A percentile compares a stretch with the other conserved stretches of the same genome.
phyloP scores from a whole-genome alignment of 148 eudicot genomes.

The Spergularia marina region DNA sequence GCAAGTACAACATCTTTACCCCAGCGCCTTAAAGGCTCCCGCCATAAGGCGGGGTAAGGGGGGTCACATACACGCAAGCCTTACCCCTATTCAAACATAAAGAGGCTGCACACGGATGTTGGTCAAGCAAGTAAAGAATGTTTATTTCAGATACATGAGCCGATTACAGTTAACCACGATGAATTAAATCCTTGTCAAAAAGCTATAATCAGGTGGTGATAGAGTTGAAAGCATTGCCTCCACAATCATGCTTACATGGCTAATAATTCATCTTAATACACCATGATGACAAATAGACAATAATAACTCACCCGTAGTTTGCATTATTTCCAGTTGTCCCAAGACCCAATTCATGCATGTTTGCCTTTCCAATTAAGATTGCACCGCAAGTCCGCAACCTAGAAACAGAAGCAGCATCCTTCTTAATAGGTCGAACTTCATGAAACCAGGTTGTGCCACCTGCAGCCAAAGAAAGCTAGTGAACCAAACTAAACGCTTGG shows the following conservation, averaged over 20 bases:
- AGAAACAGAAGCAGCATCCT: slow-evolving; percentile 82
- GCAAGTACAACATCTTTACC: too few relatives aligned
- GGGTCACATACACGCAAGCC: too few relatives aligned
- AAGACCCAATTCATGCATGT: slow-evolving; percentile 96
- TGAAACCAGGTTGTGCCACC: slow-evolving; percentile 94
- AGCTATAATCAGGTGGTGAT: not conserved
- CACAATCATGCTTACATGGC: not conserved
- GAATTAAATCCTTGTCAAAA: not conserved
- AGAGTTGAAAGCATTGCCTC: not conserved
- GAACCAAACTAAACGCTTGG: not conserved
- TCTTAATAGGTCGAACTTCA: slow-evolving; percentile 64
- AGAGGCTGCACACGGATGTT: too few relatives aligned
- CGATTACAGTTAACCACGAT: not conserved
- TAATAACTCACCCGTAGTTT: slow-evolving; percentile 70
- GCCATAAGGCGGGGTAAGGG: too few relatives aligned
- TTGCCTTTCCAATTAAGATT: slow-evolving; percentile 90
- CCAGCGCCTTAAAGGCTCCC: too few relatives aligned
- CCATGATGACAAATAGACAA: not conserved
- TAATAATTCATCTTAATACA: not conserved
- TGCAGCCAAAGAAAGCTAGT: slow-evolving; percentile 26
- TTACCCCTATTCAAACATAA: too few relatives aligned
- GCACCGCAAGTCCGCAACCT: slow-evolving; percentile 90
- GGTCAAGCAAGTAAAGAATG: not conserved
- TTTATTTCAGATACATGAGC: not conserved
- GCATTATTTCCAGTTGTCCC: slow-evolving; percentile 93